Base-by-base conservation (phyloP, 805 yeast species). In the Pichia deserticola region DNA sequence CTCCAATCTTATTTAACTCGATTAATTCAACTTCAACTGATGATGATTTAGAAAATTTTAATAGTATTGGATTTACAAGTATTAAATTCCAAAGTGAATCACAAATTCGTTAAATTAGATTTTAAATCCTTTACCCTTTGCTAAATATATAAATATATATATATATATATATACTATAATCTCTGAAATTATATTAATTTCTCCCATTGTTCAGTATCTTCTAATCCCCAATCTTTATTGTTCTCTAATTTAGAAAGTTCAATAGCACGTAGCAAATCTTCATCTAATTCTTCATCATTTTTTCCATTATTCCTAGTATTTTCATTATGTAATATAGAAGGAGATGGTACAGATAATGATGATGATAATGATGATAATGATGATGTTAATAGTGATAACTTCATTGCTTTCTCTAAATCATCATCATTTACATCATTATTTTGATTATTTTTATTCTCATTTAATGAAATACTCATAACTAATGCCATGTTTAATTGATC, bases 401-500 rank as follows among this genome's bases (percentile, higher is more conserved):
- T 33, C 8, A 45, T 25, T 6, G 47, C 52, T 25, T 43, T 11
- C 12, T 34, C 15, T 28, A 43, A 39, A 33, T 35, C 38, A 10
- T 47, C 42, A n/a, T 28, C 47, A 35, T 36, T 38, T 36, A 3
- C 7, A 27, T 28, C 13, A 10, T 35, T 34, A 10, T 28, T 27
- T 25, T 38, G 37, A 12, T 36, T 42, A 9, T 44, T 42, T 27
- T 34, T 40, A 32, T 46, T 48, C 13, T 40, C 50, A 36, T 53
- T 57, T 43, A 60, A 34, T 30, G 69, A 66, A 36, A 59, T 63
- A 51, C 70, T 67, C 54, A 76, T 51, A 5, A 78, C 78, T 42
- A 75, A 48, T 1, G 77, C 78, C 56, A 72, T 57, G 29, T 67
- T 63, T 30, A 71, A 54, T 49, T 71, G 73, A 32, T 72, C 77